Evolutionary conservation across 2,329 filamentous ascomycete genomes (phyloP), one percentile per base, ranked within the genome.

Genomic region (Stagonosporopsis vannaccii): DNA sequence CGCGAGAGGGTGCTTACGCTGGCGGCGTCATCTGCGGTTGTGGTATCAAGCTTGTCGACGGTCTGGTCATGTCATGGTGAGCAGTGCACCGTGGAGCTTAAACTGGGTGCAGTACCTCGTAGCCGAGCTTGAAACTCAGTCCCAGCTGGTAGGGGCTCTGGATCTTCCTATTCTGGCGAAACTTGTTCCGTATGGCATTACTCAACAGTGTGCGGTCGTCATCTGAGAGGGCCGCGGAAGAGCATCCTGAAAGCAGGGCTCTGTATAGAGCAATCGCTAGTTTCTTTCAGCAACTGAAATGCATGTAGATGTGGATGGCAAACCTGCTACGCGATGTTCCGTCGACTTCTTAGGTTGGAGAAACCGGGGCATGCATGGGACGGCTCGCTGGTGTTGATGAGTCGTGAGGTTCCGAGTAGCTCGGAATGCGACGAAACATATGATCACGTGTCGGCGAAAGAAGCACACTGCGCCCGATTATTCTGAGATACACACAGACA

Each of bases 241-340:
- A 73, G 56, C 81, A 85, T 75, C 85, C 82, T 59, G 81, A 81
- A 48, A 92, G 77, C 51, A 94, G 84, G 32, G 89, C 86, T 60
- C 88, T 84, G 77, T 89, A 93, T 44, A 94, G 85, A 46, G 90
- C 88, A 60, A 90, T 82, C 70, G 85, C 87, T 88, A 51, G 11
- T 30, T 17, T 30, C 8, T 3, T 22, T 57, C 59, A 63, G 53
- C 8, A 9, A 19, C 3, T 41, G 7, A 6, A 35, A n/a, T 4
- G 17, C 7, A 32, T 2, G 35, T 22, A 6, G 33, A 15, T 6
- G 28, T 12, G 6, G 17, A 4, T 15, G 53, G 71, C 61, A 71
- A 17, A 83, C 81, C 81, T 71, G 83, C 82, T 73, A 80, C 72
- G 58, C 83, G 79, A 74, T 86, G 83, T 56, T 76, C 75, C 63